Percentiles rank a stretch among this genome's conserved stretches.
These are phyloP conservation scores for Globisporangium viniferum DNA, from an alignment of 352 stramenopile species.

Conservation along the genomic window DNA sequence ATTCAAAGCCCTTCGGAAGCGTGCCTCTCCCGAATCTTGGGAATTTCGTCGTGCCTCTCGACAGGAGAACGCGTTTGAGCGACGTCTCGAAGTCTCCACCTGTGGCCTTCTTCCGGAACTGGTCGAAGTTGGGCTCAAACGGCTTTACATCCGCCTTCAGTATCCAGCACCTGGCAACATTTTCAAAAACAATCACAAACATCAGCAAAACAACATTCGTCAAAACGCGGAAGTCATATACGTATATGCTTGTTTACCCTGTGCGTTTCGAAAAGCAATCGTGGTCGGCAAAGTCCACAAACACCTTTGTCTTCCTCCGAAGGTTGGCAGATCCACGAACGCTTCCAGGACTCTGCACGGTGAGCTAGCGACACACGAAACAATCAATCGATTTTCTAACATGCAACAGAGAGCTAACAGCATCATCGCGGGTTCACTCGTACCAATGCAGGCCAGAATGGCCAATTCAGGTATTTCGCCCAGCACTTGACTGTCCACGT, in stretches of 20 bases:
- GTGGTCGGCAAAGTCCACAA: slow-evolving; percentile 54
- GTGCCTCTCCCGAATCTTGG: slow-evolving; percentile 40
- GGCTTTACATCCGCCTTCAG: slow-evolving; percentile 24
- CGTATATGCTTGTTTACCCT: background rate
- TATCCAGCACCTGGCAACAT: slow-evolving; percentile 40
- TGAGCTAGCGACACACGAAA: slow-evolving; percentile 21
- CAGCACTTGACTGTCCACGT: slow-evolving; percentile 73
- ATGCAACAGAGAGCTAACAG: no score
- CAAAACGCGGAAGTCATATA: slow-evolving; percentile 19
- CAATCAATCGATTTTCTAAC: no score
- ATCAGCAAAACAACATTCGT: background rate
- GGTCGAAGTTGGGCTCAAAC: slow-evolving; percentile 35
- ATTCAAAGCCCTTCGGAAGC: slow-evolving; percentile 16
- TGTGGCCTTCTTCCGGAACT: slow-evolving; percentile 20
- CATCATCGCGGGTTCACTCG: background rate
- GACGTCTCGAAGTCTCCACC: slow-evolving; percentile 38
- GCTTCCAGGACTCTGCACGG: slow-evolving; percentile 48
- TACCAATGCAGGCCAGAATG: slow-evolving; percentile 60
- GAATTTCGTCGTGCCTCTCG: slow-evolving; percentile 33
- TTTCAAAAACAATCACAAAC: background rate
- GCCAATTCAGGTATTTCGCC: slow-evolving; percentile 73
- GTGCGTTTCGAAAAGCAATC: slow-evolving; percentile 24
- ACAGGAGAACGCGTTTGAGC: slow-evolving; percentile 29
- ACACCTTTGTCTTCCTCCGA: slow-evolving; percentile 27
- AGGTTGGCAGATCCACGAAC: slow-evolving; percentile 29